Percentiles rank a stretch among this genome's conserved stretches.
phyloP scores from a whole-genome alignment of 73 alveolate species.

The Symbiodinium natans region DNA sequence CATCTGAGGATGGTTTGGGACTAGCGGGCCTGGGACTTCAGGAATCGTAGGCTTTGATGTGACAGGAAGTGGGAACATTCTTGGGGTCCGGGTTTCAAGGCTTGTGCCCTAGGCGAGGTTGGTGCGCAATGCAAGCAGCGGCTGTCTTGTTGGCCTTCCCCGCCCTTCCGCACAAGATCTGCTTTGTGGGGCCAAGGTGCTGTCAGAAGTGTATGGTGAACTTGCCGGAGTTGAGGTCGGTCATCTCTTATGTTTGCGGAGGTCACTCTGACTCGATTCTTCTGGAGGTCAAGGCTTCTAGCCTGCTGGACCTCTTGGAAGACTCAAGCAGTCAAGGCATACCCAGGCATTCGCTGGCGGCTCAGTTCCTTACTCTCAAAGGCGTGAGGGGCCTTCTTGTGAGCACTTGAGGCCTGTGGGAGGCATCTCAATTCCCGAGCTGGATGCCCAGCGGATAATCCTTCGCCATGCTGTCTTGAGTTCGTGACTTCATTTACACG shows the following conservation, averaged over 20 bases:
- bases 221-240: slow-evolving; percentile 6
- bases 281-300: slow-evolving; percentile 38
- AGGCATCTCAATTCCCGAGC: background rate
- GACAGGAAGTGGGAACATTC: too few species aligned
- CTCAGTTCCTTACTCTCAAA: background rate
- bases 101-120: too few species aligned
- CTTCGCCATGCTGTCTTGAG: too few species aligned
- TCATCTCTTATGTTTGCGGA: background rate
- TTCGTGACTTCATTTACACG: too few species aligned
- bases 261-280: background rate
- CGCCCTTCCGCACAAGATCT: too few species aligned
- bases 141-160: too few species aligned
- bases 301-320: slow-evolving; percentile 49
- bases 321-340: slow-evolving; percentile 14
- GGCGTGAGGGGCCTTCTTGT: too few species aligned
- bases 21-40: too few species aligned
- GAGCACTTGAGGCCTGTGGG: background rate
- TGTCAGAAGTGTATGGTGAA: background rate
- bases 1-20: too few species aligned
- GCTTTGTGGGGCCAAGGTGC: background rate
- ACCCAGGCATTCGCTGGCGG: background rate
- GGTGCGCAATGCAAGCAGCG: too few species aligned
- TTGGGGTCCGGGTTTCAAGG: too few species aligned
- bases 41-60: too few species aligned
- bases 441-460: background rate